Base-by-base conservation (phyloP, 495 filamentous ascomycete species). In the Daldinia loculata region DNA sequence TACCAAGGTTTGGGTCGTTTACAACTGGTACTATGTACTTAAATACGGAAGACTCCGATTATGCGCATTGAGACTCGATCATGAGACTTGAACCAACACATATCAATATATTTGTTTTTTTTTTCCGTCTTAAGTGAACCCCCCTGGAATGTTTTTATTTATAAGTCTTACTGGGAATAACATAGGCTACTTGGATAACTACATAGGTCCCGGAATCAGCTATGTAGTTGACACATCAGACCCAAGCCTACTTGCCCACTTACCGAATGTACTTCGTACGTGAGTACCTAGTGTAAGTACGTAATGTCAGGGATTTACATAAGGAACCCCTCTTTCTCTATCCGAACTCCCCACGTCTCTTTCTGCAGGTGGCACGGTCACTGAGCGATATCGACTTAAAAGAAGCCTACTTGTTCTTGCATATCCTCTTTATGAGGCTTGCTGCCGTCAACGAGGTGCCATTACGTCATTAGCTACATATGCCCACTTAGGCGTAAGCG, bases 31-130 rank as follows among this genome's bases (percentile, higher is more conserved):
- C n/a, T n/a, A n/a, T n/a, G n/a, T n/a, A n/a, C 64, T 68, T 6
- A 24, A 43, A 45, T 26, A 45, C 63, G 72, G 72, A 67, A 66
- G 71, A 39, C 69, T 67, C 63, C 72, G 66, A 71, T 73, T 67
- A 63, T 75, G 71, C 72, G 69, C 67, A 75, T 73, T 61, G 64
- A 73, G 39, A 63, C 55, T 72, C 59, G 63, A 69, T 68, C 62
- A 74, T 68, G 66, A 75, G 69, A 74, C 71, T 67, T 71, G 55
- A 34, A 4, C 24, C 53, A 45, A 52, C 9, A 52, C 51, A 52
- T 70, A 51, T 52, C 34, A 56, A 36, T 32, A 34, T 39, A 24
- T 39, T 41, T 50, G 24, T 34, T 58, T 8, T 8, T 50, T 59
- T 52, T 59, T 45, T n/a, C n/a, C 43, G 38, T 52, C 26, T 53